These are phyloP conservation scores for Nitzschia palea DNA, from an alignment of 108 stramenopile genomes.

Conservation along the genomic window DNA sequence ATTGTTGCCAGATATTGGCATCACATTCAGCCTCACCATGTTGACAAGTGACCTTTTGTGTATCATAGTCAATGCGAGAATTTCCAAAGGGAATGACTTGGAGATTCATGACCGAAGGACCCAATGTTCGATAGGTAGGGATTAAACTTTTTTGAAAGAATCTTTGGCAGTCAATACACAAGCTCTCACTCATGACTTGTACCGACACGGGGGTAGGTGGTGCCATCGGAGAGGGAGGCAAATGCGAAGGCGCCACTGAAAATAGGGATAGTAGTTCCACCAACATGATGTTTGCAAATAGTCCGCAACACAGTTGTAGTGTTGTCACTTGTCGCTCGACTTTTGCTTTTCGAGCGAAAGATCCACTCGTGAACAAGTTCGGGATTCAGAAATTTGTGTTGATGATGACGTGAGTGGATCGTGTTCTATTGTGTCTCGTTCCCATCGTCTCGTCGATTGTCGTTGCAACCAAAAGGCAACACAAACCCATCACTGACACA, in stretches of 20 bases:
- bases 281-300: background rate
- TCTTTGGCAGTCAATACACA: slow-evolving; percentile 42
- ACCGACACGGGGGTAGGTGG: slow-evolving; percentile 6
- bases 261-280: background rate
- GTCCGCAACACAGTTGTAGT: no score
- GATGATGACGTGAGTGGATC: no score
- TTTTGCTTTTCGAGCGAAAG: no score
- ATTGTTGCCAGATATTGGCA: slow-evolving; percentile 40
- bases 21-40: slow-evolving; percentile 50
- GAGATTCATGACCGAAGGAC: slow-evolving; percentile 22
- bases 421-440: no score
- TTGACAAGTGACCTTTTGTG: slow-evolving; percentile 33
- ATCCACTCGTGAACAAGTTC: no score
- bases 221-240: background rate
- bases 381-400: no score
- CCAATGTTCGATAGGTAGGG: slow-evolving; percentile 14
- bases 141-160: slow-evolving; percentile 25
- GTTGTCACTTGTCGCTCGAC: no score
- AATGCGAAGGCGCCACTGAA: background rate
- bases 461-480: no score
- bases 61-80: slow-evolving; percentile 19
- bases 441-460: no score
- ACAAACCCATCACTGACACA: no score
- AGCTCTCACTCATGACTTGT: slow-evolving; percentile 14
- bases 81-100: slow-evolving; percentile 45